Conservation (phyloP, 2,329 filamentous ascomycete species). For the Huntiella omanensis region DNA sequence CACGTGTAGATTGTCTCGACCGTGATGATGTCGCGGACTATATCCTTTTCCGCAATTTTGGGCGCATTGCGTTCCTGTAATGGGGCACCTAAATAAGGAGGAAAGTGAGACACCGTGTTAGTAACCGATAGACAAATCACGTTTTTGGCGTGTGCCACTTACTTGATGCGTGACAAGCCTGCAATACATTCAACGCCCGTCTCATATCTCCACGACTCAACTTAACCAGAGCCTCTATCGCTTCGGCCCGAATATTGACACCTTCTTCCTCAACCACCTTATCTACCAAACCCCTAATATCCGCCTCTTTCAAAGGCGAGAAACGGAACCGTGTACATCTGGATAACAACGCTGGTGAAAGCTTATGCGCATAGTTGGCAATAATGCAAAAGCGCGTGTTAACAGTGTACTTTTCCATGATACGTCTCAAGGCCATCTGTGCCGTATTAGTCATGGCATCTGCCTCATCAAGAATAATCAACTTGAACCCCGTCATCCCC, state of each 20-base stretch:
- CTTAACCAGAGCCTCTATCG: slow-evolving; percentile 63
- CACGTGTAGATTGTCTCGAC: slow-evolving; percentile 94
- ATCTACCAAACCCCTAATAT: slow-evolving; percentile 73
- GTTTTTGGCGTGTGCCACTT: slow-evolving; percentile 18
- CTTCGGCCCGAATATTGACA: slow-evolving; percentile 65
- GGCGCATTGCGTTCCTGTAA: slow-evolving; percentile 41
- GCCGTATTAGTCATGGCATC: slow-evolving; percentile 98
- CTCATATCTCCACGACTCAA: slow-evolving; percentile 95
- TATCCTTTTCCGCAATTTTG: slow-evolving; percentile 41
- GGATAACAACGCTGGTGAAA: slow-evolving; percentile 80
- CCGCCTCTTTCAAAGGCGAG: slow-evolving; percentile 72
- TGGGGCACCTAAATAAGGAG: slow-evolving; percentile 36
- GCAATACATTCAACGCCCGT: slow-evolving; percentile 79
- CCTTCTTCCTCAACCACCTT: slow-evolving; percentile 75
- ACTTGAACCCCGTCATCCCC: slow-evolving; percentile 54
- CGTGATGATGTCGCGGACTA: slow-evolving; percentile 60
- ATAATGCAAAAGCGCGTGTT: slow-evolving; percentile 98
- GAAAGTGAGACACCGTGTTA: neutral
- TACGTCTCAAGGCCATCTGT: slow-evolving; percentile 88
- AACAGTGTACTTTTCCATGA: slow-evolving; percentile 98
- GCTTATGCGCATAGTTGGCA: slow-evolving; percentile 96
- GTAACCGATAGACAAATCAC: neutral
- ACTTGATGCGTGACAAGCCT: slow-evolving; percentile 91
- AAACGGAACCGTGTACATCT: slow-evolving; percentile 91
- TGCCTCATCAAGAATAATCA: slow-evolving; percentile 96